Evolutionary conservation across 331 rosid genomes (phyloP).

Genomic region (Saraca asoca): DNA sequence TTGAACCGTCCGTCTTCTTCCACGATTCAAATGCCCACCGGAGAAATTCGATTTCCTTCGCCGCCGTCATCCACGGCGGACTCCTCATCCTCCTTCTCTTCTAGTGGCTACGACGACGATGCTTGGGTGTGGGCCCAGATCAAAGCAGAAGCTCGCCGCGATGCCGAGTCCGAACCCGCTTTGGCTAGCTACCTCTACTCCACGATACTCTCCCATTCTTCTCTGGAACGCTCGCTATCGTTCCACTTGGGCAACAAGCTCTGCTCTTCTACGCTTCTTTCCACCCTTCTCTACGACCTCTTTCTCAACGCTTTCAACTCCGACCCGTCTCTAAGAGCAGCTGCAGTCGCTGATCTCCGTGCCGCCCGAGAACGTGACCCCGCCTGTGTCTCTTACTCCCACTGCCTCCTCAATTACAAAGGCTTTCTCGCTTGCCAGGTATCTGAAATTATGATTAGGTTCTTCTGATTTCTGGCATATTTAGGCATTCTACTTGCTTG

Average conservation of each 20-base stretch:
- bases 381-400: conserved; percentile 81
- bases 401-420: conserved; percentile 90
- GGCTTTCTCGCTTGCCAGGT: conserved; percentile 96
- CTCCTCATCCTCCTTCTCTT: background rate
- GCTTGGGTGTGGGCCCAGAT: conserved; percentile 73
- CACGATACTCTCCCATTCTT: conserved; percentile 80
- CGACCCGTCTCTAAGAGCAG: conserved; percentile 59
- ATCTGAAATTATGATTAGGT: background rate
- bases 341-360: conserved; percentile 81
- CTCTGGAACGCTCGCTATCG: conserved; percentile 76
- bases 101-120: conserved; percentile 41
- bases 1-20: background rate
- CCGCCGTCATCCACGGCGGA: conserved; percentile 29
- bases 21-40: conserved; percentile 54
- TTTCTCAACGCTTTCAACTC: conserved; percentile 77
- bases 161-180: conserved; percentile 93
- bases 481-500: too few relatives aligned
- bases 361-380: conserved; percentile 86
- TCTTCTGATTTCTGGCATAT: too few relatives aligned
- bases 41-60: conserved; percentile 43
- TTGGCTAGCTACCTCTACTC: conserved; percentile 92
- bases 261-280: conserved; percentile 90
- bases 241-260: conserved; percentile 92
- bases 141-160: conserved; percentile 82
- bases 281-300: conserved; percentile 88